Percentiles rank a stretch among this genome's conserved stretches.
Conservation (phyloP, 179 eudicot species). For the Spergularia azorica region DNA sequence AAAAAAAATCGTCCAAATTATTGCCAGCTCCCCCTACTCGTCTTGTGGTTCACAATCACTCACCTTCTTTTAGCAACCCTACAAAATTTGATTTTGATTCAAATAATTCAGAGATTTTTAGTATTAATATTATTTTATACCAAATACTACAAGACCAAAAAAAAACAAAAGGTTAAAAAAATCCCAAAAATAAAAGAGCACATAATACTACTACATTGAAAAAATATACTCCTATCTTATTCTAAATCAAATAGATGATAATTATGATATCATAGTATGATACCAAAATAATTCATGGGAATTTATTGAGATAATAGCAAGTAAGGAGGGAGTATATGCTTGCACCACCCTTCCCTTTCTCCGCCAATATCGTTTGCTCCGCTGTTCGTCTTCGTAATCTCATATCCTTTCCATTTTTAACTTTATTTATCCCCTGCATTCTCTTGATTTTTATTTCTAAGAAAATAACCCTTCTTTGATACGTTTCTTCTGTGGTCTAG, state of each 20-base stretch:
- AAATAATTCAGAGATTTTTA: neutral
- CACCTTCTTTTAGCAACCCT: neutral
- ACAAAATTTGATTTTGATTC: neutral
- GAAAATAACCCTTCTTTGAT: neutral
- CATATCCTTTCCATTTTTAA: neutral
- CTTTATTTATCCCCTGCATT: neutral
- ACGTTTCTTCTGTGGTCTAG: neutral
- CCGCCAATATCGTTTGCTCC: constrained; percentile 5
- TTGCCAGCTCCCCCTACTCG: neutral
- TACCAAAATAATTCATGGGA: too few species aligned
- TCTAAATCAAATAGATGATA: too few species aligned
- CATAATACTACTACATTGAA: neutral
- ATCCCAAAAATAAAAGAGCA: neutral
- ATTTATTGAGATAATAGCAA: neutral
- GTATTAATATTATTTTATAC: too few species aligned
- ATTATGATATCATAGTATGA: too few species aligned
- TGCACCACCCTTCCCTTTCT: neutral
- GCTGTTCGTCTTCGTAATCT: neutral
- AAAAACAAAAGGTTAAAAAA: neutral
- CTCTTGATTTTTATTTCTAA: neutral
- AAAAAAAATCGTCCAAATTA: neutral
- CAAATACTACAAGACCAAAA: neutral
- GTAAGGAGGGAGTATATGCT: constrained; percentile 16
- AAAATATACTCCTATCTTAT: too few species aligned
- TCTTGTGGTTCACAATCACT: constrained; percentile 11